These are phyloP conservation scores for Crucihimalaya himalaica DNA, from an alignment of 345 rosid species.

Conservation along the genomic window DNA sequence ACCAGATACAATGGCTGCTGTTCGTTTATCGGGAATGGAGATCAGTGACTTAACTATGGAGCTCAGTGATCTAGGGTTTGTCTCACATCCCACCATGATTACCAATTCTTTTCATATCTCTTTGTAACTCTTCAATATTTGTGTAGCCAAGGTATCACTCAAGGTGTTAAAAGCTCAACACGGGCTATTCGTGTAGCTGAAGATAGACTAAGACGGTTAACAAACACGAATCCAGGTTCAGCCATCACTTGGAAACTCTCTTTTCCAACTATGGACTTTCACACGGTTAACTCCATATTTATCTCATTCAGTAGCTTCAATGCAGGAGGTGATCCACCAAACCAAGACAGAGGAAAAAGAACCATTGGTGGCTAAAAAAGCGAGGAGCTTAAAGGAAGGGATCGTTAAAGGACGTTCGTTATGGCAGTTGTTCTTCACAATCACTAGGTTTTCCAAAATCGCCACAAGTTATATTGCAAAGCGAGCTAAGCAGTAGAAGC, in stretches of 20 bases:
- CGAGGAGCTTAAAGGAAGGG: conserved; percentile 59
- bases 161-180: conserved; percentile 81
- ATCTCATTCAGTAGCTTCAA: conserved; percentile 67
- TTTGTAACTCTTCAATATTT: not conserved
- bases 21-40: conserved; percentile 93
- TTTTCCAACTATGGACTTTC: conserved; percentile 1
- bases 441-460: conserved; percentile 50
- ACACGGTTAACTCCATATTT: conserved; percentile 45
- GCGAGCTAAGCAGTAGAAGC: conserved; percentile 46
- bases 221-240: conserved; percentile 55
- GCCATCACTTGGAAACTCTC: not conserved
- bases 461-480: conserved; percentile 50
- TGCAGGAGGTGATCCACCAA: conserved; percentile 59
- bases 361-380: conserved; percentile 61
- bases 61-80: conserved; percentile 84
- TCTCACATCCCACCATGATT: not conserved
- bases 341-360: conserved; percentile 44
- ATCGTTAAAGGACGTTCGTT: conserved; percentile 69
- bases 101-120: not conserved
- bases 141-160: conserved; percentile 77
- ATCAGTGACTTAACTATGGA: conserved; percentile 89
- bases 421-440: conserved; percentile 51
- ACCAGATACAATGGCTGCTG: conserved; percentile 92
- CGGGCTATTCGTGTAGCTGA: conserved; percentile 80
- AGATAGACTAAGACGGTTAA: conserved; percentile 68